Evolutionary conservation across 2,329 filamentous ascomycete genomes (phyloP).

Genomic region (Zalaria sp.): DNA sequence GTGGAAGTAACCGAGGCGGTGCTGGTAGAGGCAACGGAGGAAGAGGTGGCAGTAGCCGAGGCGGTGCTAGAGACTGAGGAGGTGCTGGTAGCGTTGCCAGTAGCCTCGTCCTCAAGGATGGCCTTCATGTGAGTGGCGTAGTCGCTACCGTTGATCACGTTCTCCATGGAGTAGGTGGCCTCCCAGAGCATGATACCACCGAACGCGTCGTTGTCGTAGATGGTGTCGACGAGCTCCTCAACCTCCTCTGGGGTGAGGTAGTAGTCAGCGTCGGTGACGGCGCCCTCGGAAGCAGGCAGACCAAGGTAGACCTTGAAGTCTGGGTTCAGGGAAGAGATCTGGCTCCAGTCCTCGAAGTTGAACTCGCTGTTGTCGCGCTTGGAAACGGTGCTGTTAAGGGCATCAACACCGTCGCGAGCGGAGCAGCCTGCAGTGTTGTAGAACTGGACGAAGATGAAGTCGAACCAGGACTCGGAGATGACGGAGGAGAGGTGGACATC

Average conservation of each 20-base stretch:
- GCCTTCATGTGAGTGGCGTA: conserved; percentile 37
- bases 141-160: conserved; percentile 27
- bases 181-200: conserved; percentile 50
- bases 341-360: conserved; percentile 34
- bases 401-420: conserved; percentile 27
- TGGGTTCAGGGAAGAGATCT: conserved; percentile 22
- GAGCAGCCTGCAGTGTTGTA: conserved; percentile 35
- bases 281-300: conserved; percentile 20
- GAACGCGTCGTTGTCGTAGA: conserved; percentile 29
- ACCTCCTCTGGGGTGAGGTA: conserved; percentile 36
- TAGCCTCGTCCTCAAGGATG: conserved; percentile 17
- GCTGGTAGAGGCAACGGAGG: background rate
- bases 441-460: conserved; percentile 32
- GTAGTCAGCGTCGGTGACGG: conserved; percentile 16
- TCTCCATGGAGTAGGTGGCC: conserved; percentile 33
- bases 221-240: conserved; percentile 28
- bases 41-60: background rate
- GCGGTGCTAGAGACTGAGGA: conserved; percentile 4
- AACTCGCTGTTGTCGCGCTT: conserved; percentile 18
- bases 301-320: conserved; percentile 41
- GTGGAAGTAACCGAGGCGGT: background rate
- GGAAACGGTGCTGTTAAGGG: conserved; percentile 13
- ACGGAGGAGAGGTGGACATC: conserved; percentile 28
- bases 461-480: conserved; percentile 25
- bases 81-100: conserved; percentile 8